phyloP scores from a whole-genome alignment of 2,329 filamentous ascomycete species.

The Colletotrichum sp. region DNA sequence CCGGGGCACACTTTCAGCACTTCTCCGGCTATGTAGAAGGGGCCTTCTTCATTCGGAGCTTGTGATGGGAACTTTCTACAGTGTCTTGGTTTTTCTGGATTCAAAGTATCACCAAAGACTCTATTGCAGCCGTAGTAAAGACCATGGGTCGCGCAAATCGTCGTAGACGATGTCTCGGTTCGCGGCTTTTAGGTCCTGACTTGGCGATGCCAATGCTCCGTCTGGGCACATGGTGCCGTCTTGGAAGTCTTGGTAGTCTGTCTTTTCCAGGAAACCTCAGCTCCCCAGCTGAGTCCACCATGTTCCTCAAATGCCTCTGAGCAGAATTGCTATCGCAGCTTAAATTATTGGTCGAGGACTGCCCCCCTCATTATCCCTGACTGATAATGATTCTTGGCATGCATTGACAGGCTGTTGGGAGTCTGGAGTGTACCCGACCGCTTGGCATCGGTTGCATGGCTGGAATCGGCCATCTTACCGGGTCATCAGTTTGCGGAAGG shows the following conservation, averaged over 20 bases:
- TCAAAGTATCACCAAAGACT: background rate
- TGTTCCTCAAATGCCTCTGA: background rate
- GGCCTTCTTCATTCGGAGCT: too few relatives aligned
- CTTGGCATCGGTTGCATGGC: constrained; percentile 3
- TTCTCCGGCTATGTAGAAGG: background rate
- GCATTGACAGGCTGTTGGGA: background rate
- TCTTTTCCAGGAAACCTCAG: background rate
- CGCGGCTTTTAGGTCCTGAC: background rate
- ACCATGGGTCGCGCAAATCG: background rate
- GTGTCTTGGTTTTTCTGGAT: fast-evolving
- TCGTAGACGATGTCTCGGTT: background rate
- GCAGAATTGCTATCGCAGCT: background rate
- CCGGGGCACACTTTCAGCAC: background rate
- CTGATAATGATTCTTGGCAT: background rate
- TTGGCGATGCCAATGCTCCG: constrained; percentile 18
- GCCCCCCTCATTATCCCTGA: background rate
- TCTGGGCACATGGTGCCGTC: constrained; percentile 14
- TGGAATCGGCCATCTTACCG: background rate
- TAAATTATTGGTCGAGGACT: background rate
- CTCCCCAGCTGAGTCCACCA: background rate
- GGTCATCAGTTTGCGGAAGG: background rate
- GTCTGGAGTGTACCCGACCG: background rate
- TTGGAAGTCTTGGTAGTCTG: constrained; percentile 9
- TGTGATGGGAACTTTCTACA: background rate
- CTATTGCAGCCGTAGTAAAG: background rate